Evolutionary conservation across 2,329 filamentous ascomycete genomes (phyloP).

Genomic region (Botrytis aclada): DNA sequence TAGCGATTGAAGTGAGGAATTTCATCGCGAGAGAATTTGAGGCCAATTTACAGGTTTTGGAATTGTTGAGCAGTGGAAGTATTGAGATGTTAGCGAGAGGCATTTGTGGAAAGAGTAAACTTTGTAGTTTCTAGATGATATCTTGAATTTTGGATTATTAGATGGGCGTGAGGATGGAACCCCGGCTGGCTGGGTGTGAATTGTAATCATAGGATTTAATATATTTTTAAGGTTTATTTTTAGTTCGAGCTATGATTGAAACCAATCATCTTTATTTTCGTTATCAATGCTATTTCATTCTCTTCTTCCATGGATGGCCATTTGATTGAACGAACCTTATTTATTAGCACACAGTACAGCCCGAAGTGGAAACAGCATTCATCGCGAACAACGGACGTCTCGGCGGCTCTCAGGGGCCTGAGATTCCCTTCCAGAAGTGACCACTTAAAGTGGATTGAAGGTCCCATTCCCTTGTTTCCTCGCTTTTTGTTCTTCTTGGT

Average conservation of each 20-base stretch:
- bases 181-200: background rate
- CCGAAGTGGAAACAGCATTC: background rate
- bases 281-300: background rate
- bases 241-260: background rate
- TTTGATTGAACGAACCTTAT: background rate
- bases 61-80: constrained; percentile 51
- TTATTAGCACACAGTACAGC: background rate
- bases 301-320: background rate
- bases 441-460: background rate
- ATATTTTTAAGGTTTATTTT: background rate
- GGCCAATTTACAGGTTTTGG: constrained; percentile 49
- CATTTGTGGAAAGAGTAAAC: constrained; percentile 45
- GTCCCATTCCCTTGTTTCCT: background rate
- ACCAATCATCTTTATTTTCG: background rate
- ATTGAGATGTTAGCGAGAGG: constrained; percentile 48
- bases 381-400: background rate
- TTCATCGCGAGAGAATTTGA: constrained; percentile 44
- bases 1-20: constrained; percentile 37
- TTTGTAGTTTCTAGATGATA: constrained; percentile 27
- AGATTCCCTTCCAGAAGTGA: background rate
- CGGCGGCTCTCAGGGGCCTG: background rate
- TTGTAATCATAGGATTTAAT: background rate
- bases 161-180: background rate
- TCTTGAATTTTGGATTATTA: background rate
- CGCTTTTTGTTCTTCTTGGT: background rate